phyloP scores from a whole-genome alignment of 78 protist species.

The Dictyostelium purpureum region DNA sequence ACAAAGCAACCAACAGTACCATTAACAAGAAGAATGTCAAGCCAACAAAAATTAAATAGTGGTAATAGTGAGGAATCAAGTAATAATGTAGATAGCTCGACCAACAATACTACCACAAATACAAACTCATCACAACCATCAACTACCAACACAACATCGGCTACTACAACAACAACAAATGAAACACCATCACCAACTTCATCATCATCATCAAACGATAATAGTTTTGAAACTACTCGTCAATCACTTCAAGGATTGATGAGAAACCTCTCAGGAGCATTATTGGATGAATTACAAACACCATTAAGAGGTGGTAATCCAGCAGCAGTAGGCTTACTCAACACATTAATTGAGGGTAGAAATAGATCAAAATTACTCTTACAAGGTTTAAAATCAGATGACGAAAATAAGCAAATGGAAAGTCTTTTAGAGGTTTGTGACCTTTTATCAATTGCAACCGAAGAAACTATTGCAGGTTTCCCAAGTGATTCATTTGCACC shows the following conservation, averaged over 20 bases:
- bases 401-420: constrained; percentile 51
- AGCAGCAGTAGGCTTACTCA: constrained; percentile 30
- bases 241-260: constrained; percentile 56
- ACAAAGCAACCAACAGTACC: background rate
- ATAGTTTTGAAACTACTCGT: background rate
- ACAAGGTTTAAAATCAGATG: constrained; percentile 63
- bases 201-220: background rate
- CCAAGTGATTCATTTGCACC: constrained; percentile 76
- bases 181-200: background rate
- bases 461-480: constrained; percentile 84
- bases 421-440: constrained; percentile 89
- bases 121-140: background rate
- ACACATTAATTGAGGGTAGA: constrained; percentile 74
- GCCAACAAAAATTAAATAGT: background rate
- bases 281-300: constrained; percentile 46
- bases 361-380: constrained; percentile 34
- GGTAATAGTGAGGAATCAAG: too few species aligned
- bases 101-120: background rate
- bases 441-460: constrained; percentile 87
- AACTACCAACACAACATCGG: background rate
- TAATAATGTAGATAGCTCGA: too few species aligned
- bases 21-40: background rate
- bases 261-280: constrained; percentile 49
- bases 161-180: constrained; percentile 1
- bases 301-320: constrained; percentile 12